Conservation (phyloP, 2,329 filamentous ascomycete genomes). For the Penicillium sp. region DNA sequence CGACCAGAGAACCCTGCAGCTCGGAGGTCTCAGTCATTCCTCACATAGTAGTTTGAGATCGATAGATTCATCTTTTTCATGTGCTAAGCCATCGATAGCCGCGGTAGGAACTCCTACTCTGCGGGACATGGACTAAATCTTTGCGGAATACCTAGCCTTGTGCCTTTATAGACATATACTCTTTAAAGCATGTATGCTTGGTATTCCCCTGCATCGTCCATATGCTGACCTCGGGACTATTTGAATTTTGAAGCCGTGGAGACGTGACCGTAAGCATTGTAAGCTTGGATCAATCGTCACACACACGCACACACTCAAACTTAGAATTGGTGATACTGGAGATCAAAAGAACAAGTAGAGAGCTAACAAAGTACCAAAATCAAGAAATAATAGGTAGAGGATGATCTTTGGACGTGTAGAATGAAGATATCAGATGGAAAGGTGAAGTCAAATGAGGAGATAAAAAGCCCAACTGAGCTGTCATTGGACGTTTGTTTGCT, state of each 20-base stretch:
- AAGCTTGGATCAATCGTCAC: constrained; percentile 6
- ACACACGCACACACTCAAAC: constrained; percentile 8
- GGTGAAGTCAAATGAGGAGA: no score
- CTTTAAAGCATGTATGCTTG: neutral
- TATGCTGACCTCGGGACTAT: neutral
- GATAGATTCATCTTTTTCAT: constrained; percentile 5
- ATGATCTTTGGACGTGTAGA: neutral
- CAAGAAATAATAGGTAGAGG: neutral
- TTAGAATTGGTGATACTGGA: neutral
- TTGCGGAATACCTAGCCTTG: neutral
- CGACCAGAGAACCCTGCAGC: neutral
- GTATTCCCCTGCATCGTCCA: neutral
- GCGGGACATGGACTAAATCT: neutral
- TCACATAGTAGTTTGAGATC: neutral
- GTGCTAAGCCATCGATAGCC: neutral
- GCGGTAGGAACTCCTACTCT: neutral
- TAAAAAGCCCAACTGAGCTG: neutral
- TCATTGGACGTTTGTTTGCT: neutral
- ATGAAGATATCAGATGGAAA: no score
- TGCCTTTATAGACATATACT: neutral
- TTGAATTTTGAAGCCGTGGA: neutral
- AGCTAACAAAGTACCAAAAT: neutral
- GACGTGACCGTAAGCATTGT: constrained; percentile 16
- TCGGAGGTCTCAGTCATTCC: neutral
- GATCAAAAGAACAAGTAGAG: neutral